Evolutionary conservation across 192 early-diverging fungal genomes (phyloP).

Genomic region (Pilaira anomala): DNA sequence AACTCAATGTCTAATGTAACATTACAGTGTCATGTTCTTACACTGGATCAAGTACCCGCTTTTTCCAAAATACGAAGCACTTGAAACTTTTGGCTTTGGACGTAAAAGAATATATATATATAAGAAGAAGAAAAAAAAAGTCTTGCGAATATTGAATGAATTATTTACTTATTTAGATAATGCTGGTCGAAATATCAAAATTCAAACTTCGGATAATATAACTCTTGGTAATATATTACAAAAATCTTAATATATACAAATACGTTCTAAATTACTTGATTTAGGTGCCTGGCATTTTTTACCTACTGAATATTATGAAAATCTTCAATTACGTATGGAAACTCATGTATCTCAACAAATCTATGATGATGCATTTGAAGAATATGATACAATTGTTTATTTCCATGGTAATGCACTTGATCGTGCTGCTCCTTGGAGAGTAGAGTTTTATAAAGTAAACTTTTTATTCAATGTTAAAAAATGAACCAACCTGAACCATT

Average conservation of each 20-base stretch:
- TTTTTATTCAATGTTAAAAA: background rate
- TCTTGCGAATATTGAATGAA: background rate
- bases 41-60: constrained; percentile 34
- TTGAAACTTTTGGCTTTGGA: constrained; percentile 38
- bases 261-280: background rate
- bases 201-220: constrained; percentile 29
- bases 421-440: constrained; percentile 33
- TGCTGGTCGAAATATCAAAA: constrained; percentile 30
- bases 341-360: background rate
- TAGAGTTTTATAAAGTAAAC: constrained; percentile 33
- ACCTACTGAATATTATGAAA: constrained; percentile 28
- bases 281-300: constrained; percentile 39
- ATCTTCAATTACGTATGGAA: constrained; percentile 15
- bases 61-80: constrained; percentile 22
- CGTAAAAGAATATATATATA: constrained; percentile 19
- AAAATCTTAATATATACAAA: background rate
- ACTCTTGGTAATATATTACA: constrained; percentile 25
- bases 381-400: constrained; percentile 40
- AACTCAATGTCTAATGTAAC: background rate
- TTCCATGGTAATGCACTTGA: constrained; percentile 43
- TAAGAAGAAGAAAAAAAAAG: background rate
- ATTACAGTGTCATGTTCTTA: constrained; percentile 28
- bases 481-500: background rate
- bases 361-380: constrained; percentile 26
- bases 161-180: constrained; percentile 22